Evolutionary conservation across 2,329 filamentous ascomycete genomes (phyloP).

Genomic region (Ciborinia camelliae): DNA sequence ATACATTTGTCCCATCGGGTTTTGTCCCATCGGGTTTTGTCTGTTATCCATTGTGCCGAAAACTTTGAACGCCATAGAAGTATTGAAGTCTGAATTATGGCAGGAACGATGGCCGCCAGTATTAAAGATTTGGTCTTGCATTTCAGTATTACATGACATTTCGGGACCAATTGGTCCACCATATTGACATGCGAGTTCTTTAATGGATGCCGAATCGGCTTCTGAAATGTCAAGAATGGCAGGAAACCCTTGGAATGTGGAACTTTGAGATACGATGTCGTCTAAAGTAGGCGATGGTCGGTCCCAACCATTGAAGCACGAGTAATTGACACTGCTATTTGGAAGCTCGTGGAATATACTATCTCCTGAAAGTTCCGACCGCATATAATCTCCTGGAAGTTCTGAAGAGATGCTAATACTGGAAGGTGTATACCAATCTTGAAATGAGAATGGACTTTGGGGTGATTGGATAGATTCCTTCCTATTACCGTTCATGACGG

Average conservation of each 20-base stretch:
- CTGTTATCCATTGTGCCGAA: not conserved
- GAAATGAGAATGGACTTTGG: not conserved
- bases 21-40: not conserved
- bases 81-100: not conserved
- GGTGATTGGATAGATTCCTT: not conserved
- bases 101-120: not conserved
- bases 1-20: no score
- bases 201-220: not conserved
- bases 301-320: not conserved
- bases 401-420: not conserved
- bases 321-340: not conserved
- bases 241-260: not conserved
- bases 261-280: not conserved
- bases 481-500: not conserved
- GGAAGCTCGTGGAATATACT: not conserved
- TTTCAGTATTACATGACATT: not conserved
- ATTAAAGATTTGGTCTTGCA: not conserved
- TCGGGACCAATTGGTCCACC: no score
- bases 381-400: no score
- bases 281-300: not conserved
- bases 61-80: no score
- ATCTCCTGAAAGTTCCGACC: not conserved
- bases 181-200: not conserved
- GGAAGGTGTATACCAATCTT: not conserved
- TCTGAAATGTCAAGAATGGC: not conserved